Percentiles rank a stretch among this genome's conserved stretches.
Conservation (phyloP, 1,139 yeast species). For the Geotrichum australiense region DNA sequence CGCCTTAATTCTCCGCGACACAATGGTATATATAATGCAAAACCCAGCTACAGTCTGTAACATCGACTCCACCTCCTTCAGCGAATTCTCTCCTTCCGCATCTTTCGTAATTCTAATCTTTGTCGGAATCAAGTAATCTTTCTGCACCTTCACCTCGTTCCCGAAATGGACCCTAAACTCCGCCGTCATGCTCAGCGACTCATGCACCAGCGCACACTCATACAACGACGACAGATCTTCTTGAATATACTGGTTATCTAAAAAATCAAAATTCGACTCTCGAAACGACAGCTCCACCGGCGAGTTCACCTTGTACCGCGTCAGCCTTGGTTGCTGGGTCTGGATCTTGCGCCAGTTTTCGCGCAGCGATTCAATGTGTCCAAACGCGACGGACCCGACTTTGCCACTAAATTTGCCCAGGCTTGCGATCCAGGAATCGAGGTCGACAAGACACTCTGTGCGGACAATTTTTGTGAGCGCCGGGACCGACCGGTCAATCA, state of each 20-base stretch:
- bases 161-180: slow-evolving; percentile 56
- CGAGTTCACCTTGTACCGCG: slow-evolving; percentile 67
- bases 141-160: slow-evolving; percentile 67
- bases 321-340: slow-evolving; percentile 40
- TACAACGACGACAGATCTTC: slow-evolving; percentile 63
- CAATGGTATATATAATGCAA: slow-evolving; percentile 64
- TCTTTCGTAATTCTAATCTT: slow-evolving; percentile 18
- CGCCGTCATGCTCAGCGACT: slow-evolving; percentile 59
- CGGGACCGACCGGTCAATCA: slow-evolving; percentile 62
- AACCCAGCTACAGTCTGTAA: slow-evolving; percentile 67
- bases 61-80: slow-evolving; percentile 23
- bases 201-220: slow-evolving; percentile 78
- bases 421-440: slow-evolving; percentile 49
- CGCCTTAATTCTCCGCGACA: slow-evolving; percentile 47
- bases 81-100: slow-evolving; percentile 19
- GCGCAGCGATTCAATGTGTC: slow-evolving; percentile 49
- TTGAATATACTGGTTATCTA: slow-evolving; percentile 39
- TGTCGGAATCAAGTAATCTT: slow-evolving; percentile 63
- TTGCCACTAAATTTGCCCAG: slow-evolving; percentile 13
- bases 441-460: slow-evolving; percentile 68
- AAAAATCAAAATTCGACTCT: slow-evolving; percentile 41
- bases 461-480: slow-evolving; percentile 66
- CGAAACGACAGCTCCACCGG: slow-evolving; percentile 75
- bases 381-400: slow-evolving; percentile 41
- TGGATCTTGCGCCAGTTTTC: slow-evolving; percentile 49